Base-by-base conservation (phyloP, 202 grass and related monocot genomes). In the Carex arenaria region DNA sequence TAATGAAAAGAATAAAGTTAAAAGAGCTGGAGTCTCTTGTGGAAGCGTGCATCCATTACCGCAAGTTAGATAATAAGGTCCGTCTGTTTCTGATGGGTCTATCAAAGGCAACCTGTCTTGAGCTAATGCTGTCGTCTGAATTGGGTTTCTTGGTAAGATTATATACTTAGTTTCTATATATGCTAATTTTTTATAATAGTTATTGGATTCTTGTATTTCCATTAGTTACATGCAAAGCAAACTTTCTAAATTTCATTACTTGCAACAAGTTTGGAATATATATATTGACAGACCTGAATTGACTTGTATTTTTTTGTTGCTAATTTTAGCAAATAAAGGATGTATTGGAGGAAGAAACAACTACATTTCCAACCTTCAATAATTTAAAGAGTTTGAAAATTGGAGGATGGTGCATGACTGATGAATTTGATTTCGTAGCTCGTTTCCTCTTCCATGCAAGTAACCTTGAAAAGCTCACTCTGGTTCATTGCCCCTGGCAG, bases 301-400 rank as follows among this genome's bases (percentile, higher is more conserved):
- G 15, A 38, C 31, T 28, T 26, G 62, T 53, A 9, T 79, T 80
- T 38, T 38, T 4, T 38, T 0, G 36, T 3, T 38, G 4, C 36
- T 38, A 5, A 38, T 5, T 5, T 80, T 64, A 76, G 72, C 23
- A 0, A 13, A 34, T 80, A 59, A 45, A 64, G 59, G 7, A 64
- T 80, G 59, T 40, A 64, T 64, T 64, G 36, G n/a, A 20, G 61
- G 28, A 17, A 38, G 32, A 80, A 64, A 26, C 15, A 80, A 23
- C 2, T 80, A 80, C 28, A 80, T 64, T 61, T 28, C 78, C 78
- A 3, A 80, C 61, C 32, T 80, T 80, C 14, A 22, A 64, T 26
- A 80, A 80, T 28, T 80, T 80, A 34, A 80, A 28, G 78, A 42
- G 10, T 42, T 64, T 80, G 61, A 80, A 43, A 80, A 42, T 80